phyloP scores from a whole-genome alignment of 495 filamentous ascomycete genomes.

The Hypoxylon lienhwacheense region DNA sequence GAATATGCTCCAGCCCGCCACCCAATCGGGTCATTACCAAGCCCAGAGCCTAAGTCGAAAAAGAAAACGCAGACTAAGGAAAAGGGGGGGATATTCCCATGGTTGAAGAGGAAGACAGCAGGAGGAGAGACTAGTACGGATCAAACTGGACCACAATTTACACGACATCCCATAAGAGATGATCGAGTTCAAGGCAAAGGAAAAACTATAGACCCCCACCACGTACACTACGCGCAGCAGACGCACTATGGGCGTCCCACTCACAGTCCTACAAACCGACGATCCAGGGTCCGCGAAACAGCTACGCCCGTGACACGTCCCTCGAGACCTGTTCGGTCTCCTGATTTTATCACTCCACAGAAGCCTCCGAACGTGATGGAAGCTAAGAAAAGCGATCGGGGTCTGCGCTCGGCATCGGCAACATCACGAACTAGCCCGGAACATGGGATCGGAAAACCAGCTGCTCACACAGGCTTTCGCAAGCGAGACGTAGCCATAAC shows the following conservation, averaged over 20 bases:
- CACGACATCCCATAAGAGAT: conserved; percentile 3
- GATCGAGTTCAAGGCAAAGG: background rate
- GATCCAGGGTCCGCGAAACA: background rate
- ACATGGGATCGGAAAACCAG: conserved; percentile 2
- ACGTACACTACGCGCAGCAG: background rate
- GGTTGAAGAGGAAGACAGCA: conserved; percentile 32
- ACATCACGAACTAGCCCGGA: background rate
- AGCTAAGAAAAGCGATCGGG: conserved; percentile 9
- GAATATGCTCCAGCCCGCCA: conserved; percentile 35
- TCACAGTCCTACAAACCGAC: background rate
- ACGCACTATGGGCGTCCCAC: background rate
- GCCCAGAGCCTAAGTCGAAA: conserved; percentile 11
- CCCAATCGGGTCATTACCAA: conserved; percentile 16
- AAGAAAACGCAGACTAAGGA: conserved; percentile 9
- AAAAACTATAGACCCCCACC: conserved; percentile 3
- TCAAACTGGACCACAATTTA: background rate
- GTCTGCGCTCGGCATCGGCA: background rate
- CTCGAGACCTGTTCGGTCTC: background rate
- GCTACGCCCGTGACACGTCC: conserved; percentile 1
- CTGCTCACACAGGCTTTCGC: conserved; percentile 16
- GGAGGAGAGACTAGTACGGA: background rate
- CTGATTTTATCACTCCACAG: conserved; percentile 10
- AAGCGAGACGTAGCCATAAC: conserved; percentile 24
- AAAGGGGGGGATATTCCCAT: conserved; percentile 30
- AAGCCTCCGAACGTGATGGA: conserved; percentile 2